These are phyloP conservation scores for Russula ochroleuca DNA, from an alignment of 768 basidiomycete genomes.

Conservation along the genomic window DNA sequence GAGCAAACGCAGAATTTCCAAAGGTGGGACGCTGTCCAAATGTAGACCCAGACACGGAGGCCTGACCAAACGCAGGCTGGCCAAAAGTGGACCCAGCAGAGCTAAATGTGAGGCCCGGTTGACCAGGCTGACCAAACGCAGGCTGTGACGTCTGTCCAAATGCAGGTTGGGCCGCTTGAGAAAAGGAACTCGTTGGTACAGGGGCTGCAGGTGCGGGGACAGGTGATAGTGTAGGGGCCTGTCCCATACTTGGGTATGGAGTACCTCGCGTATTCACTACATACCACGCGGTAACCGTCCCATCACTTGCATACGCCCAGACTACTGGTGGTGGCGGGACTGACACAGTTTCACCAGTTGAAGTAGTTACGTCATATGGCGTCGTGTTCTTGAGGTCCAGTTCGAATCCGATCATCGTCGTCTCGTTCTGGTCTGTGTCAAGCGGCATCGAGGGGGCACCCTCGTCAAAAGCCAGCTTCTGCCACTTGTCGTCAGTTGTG, in stretches of 20 bases:
- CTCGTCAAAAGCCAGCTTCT: conserved; percentile 46
- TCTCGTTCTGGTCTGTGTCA: conserved; percentile 66
- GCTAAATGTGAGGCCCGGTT: conserved; percentile 5
- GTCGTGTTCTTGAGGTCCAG: conserved; percentile 57
- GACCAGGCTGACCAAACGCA: conserved; percentile 21
- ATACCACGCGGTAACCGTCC: conserved; percentile 71
- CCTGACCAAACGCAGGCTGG: conserved; percentile 21
- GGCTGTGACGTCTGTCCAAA: conserved; percentile 31
- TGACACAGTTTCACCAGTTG: conserved; percentile 42
- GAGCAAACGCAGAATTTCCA: conserved; percentile 16
- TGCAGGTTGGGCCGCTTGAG: conserved; percentile 23
- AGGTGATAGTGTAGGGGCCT: conserved; percentile 12
- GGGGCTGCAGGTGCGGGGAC: conserved; percentile 10
- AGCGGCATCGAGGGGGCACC: conserved; percentile 58
- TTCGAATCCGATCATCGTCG: conserved; percentile 58
- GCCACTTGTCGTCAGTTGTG: conserved; percentile 39
- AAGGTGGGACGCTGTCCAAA: conserved; percentile 22
- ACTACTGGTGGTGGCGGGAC: conserved; percentile 56
- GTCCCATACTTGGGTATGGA: conserved; percentile 54
- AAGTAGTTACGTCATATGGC: conserved; percentile 37
- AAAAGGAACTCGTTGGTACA: conserved; percentile 8
- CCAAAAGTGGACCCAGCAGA: conserved; percentile 35
- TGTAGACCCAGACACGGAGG: conserved; percentile 12
- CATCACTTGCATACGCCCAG: conserved; percentile 75
- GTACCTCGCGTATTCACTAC: conserved; percentile 51